Base-by-base conservation (phyloP, 345 rosid genomes). In the Geranium rotundifolium region DNA sequence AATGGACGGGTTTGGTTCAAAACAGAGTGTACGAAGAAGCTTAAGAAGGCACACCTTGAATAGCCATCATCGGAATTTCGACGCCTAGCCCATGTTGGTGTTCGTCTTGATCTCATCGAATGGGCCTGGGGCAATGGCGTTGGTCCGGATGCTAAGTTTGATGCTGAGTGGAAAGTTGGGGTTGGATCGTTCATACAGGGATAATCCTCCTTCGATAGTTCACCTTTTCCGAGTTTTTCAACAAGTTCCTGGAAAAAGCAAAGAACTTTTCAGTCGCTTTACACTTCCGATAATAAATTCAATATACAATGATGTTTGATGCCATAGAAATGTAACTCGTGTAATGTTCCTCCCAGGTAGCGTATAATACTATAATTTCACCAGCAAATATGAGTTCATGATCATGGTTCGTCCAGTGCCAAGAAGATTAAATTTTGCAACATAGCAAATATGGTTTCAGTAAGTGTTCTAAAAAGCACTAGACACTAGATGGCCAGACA, bases 151-250 rank as follows among this genome's bases (percentile, higher is more conserved):
- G 88, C 65, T 59, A 84, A 58, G 7, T 56, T 82, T 34, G 83
- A 71, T 60, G 88, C 75, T 58, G 85, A 86, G 39, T 86, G 93
- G 76, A 87, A 81, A 65, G 83, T 77, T 39, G 86, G 80, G 77
- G 91, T 90, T 4, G 97, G 99, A 49, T 86, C 96, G 30, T 88
- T 90, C 93, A 90, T 77, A 67, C 87, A 90, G 66, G 97, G 97
- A 71, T 71, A 95, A 71, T 95, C 96, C 62, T 82, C 86, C 81
- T 88, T 86, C 1, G 97, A 75, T 58, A 95, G 71, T 75, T 85
- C 96, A 65, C 88, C 95, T 74, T 86, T 88, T 79, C 78, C 68
- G 64, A 95, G 96, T 70, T 84, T 88, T 68, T 88, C 93, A 4
- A 86, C 58, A 67, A 95, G 95, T 72, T 95, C 99, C 99, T 95